A percentile compares a stretch with the other conserved stretches of the same genome.
Conservation (phyloP, 1,284 basidiomycete species). For the Phlebopus sp. region DNA sequence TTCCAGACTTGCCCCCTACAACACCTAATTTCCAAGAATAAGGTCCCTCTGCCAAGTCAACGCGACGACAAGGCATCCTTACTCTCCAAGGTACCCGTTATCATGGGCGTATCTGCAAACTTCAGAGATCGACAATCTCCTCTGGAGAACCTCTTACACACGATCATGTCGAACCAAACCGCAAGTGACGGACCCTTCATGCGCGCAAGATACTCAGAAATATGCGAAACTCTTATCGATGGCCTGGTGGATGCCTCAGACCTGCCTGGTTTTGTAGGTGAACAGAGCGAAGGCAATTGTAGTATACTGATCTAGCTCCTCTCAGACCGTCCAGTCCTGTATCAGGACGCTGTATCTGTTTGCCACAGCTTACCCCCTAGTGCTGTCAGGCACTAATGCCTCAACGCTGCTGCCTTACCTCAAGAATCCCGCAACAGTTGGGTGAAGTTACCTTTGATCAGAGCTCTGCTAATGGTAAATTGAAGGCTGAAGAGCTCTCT, state of each 20-base stretch:
- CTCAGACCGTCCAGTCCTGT: slow-evolving; percentile 75
- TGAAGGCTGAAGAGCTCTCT: slow-evolving; percentile 76
- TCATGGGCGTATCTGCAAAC: slow-evolving; percentile 81
- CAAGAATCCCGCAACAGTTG: slow-evolving; percentile 73
- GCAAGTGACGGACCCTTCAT: slow-evolving; percentile 42
- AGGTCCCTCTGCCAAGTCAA: slow-evolving; percentile 25
- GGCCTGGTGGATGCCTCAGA: slow-evolving; percentile 83
- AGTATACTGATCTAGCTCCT: neutral
- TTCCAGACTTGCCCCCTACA: slow-evolving; percentile 48
- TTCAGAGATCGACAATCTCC: slow-evolving; percentile 83
- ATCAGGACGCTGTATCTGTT: slow-evolving; percentile 84
- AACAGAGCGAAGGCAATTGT: neutral
- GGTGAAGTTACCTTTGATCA: slow-evolving; percentile 15
- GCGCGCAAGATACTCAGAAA: slow-evolving; percentile 65
- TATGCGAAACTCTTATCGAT: slow-evolving; percentile 84
- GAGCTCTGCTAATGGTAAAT: slow-evolving; percentile 1
- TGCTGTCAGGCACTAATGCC: slow-evolving; percentile 80
- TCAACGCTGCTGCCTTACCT: slow-evolving; percentile 84
- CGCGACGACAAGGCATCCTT: slow-evolving; percentile 50
- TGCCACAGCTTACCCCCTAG: slow-evolving; percentile 72
- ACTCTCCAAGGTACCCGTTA: slow-evolving; percentile 65
- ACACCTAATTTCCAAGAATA: slow-evolving; percentile 35
- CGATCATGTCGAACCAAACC: slow-evolving; percentile 56
- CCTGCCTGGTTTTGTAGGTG: slow-evolving; percentile 71
- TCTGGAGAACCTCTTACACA: slow-evolving; percentile 81